phyloP scores from a whole-genome alignment of 2,329 filamentous ascomycete species.

The Phialophora expanda region DNA sequence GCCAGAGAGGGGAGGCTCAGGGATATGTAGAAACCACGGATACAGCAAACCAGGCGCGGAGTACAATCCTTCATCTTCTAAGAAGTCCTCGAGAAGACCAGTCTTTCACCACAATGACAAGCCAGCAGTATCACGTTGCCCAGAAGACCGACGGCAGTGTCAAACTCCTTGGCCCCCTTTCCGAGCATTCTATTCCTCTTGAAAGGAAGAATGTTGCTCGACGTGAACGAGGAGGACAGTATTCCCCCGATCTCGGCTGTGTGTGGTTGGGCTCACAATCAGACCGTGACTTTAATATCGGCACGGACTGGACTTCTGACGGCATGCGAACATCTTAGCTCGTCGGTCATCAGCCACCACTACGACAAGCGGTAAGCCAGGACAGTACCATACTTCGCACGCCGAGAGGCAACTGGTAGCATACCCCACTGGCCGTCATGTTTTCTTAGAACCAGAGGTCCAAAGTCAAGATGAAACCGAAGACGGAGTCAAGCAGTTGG shows the following conservation, averaged over 20 bases:
- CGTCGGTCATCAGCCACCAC: neutral
- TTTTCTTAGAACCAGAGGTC: neutral
- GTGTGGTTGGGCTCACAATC: neutral
- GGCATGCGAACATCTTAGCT: neutral
- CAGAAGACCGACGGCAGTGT: no score
- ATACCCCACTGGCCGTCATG: neutral
- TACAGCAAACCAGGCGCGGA: no score
- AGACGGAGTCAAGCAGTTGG: neutral
- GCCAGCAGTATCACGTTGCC: no score
- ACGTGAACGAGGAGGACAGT: neutral
- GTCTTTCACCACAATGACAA: no score
- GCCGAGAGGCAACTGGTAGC: neutral
- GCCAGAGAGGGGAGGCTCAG: no score
- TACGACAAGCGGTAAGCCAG: neutral
- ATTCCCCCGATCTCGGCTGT: neutral
- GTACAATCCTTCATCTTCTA: no score
- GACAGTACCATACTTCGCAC: neutral
- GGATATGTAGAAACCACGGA: no score
- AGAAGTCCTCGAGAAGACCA: no score
- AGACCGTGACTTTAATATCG: neutral
- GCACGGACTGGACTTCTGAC: neutral
- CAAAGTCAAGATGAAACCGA: neutral
- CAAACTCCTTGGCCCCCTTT: no score
- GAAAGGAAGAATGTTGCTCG: neutral
- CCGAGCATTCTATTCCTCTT: neutral